Evolutionary conservation across 1,284 basidiomycete species (phyloP).

Genomic region (Termitomyces sp.): DNA sequence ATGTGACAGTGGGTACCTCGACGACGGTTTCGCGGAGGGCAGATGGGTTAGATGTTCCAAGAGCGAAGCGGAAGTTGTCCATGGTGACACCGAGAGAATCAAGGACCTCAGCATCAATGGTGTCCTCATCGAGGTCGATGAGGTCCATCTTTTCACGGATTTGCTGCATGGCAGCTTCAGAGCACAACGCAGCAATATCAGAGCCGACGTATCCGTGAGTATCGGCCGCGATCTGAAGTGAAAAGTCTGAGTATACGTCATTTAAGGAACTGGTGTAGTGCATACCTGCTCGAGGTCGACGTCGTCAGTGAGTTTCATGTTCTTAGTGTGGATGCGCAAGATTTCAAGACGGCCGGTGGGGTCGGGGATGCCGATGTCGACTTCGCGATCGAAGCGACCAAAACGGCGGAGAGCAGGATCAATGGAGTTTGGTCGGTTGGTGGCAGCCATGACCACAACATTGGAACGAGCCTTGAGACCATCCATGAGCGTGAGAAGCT

Average conservation of each 20-base stretch:
- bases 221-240: conserved; percentile 84
- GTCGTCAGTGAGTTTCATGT: conserved; percentile 99
- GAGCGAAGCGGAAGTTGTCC: conserved; percentile 98
- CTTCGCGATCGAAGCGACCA: conserved; percentile 98
- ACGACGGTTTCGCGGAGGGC: conserved; percentile 95
- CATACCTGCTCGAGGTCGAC: conserved; percentile 92
- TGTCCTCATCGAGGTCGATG: conserved; percentile 90
- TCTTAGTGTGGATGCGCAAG: conserved; percentile 98
- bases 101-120: conserved; percentile 95
- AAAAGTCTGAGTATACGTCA: conserved; percentile 7
- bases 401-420: conserved; percentile 97
- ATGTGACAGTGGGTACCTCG: conserved; percentile 83
- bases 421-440: conserved; percentile 98
- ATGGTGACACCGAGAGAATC: conserved; percentile 95
- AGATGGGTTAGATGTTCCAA: conserved; percentile 93
- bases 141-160: conserved; percentile 98
- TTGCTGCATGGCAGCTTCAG: conserved; percentile 98
- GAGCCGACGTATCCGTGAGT: conserved; percentile 99
- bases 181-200: conserved; percentile 94
- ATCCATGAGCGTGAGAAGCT: conserved; percentile 97
- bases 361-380: conserved; percentile 99
- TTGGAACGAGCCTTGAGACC: conserved; percentile 98
- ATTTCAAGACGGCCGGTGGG: conserved; percentile 98
- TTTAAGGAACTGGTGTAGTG: background rate
- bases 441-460: conserved; percentile 99